Percentiles rank a stretch among this genome's conserved stretches.
Evolutionary conservation across 495 filamentous ascomycete species (phyloP).

Genomic region (Penicillium goetzii): DNA sequence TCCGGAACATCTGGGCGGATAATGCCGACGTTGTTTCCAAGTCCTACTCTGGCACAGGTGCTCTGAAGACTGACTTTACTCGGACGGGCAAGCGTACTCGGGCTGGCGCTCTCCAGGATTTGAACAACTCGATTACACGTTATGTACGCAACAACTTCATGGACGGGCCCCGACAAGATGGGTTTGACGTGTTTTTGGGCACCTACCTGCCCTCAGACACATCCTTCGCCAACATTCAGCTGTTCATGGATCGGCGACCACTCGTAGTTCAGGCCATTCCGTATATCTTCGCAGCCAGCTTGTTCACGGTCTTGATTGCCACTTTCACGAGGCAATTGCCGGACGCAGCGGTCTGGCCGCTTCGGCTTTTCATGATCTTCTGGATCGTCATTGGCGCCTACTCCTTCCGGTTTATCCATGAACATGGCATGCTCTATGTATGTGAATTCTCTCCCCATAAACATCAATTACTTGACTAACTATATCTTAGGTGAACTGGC

Average conservation of each 20-base stretch:
- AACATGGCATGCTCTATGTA: conserved; percentile 85
- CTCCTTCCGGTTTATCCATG: conserved; percentile 72
- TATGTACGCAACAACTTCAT: conserved; percentile 91
- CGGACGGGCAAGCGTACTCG: conserved; percentile 84
- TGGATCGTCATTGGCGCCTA: conserved; percentile 72
- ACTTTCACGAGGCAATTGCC: conserved; percentile 69
- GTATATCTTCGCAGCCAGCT: conserved; percentile 82
- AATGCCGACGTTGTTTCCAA: conserved; percentile 94
- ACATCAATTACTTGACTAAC: background rate
- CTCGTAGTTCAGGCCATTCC: conserved; percentile 86
- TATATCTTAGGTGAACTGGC: conserved; percentile 73
- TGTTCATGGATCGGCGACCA: conserved; percentile 87
- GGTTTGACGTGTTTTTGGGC: conserved; percentile 91
- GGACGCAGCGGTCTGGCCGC: conserved; percentile 71
- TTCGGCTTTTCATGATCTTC: conserved; percentile 75
- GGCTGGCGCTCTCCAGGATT: conserved; percentile 78
- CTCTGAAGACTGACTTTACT: conserved; percentile 95
- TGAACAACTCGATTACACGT: conserved; percentile 78
- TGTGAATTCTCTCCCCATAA: background rate
- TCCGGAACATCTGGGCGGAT: conserved; percentile 97
- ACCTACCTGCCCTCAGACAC: conserved; percentile 72
- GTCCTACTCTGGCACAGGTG: conserved; percentile 91
- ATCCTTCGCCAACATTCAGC: conserved; percentile 61
- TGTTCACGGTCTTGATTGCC: conserved; percentile 85
- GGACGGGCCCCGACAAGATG: conserved; percentile 92